Evolutionary conservation across 768 basidiomycete genomes (phyloP).

Genomic region (Pluteus cervinus): DNA sequence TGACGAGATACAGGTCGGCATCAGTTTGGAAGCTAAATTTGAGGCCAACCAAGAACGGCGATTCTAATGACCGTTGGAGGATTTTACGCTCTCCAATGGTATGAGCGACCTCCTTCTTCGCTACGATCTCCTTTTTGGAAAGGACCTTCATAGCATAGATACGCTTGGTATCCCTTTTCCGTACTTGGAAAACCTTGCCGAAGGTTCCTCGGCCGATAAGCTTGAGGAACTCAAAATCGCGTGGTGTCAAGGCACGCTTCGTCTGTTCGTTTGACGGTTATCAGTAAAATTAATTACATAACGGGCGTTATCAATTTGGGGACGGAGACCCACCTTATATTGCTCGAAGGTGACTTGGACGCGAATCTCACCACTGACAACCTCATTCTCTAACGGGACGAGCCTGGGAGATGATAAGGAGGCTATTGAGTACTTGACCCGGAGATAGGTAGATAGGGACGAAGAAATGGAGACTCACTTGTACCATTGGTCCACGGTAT

Average conservation of each 20-base stretch:
- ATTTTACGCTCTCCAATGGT: conserved; percentile 99
- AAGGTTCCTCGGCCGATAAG: conserved; percentile 98
- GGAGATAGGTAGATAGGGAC: conserved; percentile 9
- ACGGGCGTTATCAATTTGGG: conserved; percentile 7
- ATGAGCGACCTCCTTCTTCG: conserved; percentile 98
- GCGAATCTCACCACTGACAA: conserved; percentile 89
- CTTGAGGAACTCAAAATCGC: conserved; percentile 98
- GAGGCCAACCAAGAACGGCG: conserved; percentile 95
- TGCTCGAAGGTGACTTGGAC: conserved; percentile 93
- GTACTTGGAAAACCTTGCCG: conserved; percentile 97
- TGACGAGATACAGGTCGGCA: conserved; percentile 90
- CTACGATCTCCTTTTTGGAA: conserved; percentile 97
- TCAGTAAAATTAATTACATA: conserved; percentile 8
- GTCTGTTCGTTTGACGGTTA: conserved; percentile 40
- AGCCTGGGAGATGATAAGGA: conserved; percentile 40
- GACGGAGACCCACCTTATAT: conserved; percentile 59
- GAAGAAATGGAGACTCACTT: conserved; percentile 50
- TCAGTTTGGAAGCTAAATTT: conserved; percentile 99
- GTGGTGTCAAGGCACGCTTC: conserved; percentile 82
- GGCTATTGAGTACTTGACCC: conserved; percentile 4
- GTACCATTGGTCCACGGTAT: conserved; percentile 96
- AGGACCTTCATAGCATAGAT: conserved; percentile 99
- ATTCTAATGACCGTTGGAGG: conserved; percentile 86
- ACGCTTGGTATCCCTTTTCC: conserved; percentile 95
- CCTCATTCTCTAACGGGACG: conserved; percentile 69